Evolutionary conservation across 2,329 filamentous ascomycete genomes (phyloP).

Genomic region (Arthrobotrys megalospora): DNA sequence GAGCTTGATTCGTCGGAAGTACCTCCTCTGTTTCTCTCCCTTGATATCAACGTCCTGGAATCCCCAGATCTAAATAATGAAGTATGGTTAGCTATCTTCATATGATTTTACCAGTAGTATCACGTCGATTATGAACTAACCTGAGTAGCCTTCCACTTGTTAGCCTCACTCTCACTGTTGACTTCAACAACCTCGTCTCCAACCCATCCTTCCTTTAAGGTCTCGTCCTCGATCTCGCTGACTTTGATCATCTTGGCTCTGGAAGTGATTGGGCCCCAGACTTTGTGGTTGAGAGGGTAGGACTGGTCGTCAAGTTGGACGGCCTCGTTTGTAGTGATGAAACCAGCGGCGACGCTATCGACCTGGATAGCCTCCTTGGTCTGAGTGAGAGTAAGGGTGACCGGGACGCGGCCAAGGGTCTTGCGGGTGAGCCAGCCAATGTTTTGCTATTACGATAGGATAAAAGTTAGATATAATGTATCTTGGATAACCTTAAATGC

Average conservation of each 20-base stretch:
- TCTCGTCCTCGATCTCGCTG: constrained; percentile 71
- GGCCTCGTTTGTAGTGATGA: constrained; percentile 76
- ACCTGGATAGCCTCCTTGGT: constrained; percentile 77
- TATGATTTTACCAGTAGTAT: not conserved
- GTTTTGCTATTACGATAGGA: constrained; percentile 72
- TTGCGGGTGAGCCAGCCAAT: constrained; percentile 81
- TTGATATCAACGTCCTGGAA: constrained; percentile 68
- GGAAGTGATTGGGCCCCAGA: constrained; percentile 82
- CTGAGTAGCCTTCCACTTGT: constrained; percentile 73
- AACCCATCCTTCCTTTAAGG: constrained; percentile 74
- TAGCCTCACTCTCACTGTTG: constrained; percentile 70
- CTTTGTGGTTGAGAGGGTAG: constrained; percentile 78
- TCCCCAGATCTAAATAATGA: constrained; percentile 68
- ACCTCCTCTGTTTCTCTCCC: constrained; percentile 65
- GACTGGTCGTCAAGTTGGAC: constrained; percentile 70
- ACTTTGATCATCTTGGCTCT: constrained; percentile 72
- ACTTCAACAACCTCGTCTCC: constrained; percentile 72
- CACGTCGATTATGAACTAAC: constrained; percentile 63
- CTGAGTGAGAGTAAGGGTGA: constrained; percentile 72
- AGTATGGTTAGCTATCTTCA: constrained; percentile 12
- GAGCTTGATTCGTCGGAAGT: constrained; percentile 69
- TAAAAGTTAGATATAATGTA: constrained; percentile 6
- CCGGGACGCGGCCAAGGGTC: constrained; percentile 77
- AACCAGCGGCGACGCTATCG: constrained; percentile 79
- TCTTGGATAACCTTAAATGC: constrained; percentile 3